Evolutionary conservation across 208 protist species (phyloP).

Genomic region (Strigomonas galati): DNA sequence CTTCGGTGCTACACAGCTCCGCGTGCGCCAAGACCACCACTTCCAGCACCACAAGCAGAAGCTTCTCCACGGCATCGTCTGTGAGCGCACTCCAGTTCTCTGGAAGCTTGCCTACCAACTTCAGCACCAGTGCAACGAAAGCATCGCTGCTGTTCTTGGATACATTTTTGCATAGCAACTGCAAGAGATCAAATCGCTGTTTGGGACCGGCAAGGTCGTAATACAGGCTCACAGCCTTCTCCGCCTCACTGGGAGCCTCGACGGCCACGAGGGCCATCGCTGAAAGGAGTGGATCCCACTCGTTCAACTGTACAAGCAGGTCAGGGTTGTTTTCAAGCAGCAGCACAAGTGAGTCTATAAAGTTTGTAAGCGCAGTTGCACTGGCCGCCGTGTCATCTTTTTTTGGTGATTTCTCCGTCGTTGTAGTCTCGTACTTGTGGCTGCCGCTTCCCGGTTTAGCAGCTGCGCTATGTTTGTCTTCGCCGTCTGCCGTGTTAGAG

Average conservation of each 20-base stretch:
- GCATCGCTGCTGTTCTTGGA: not conserved
- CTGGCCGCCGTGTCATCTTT: too few relatives aligned
- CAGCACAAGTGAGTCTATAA: constrained; percentile 1
- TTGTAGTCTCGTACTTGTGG: too few relatives aligned
- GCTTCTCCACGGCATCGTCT: constrained; percentile 28
- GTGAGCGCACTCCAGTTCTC: constrained; percentile 39
- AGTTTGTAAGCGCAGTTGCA: not conserved
- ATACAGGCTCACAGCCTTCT: constrained; percentile 9
- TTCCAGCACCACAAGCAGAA: constrained; percentile 32
- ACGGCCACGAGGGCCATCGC: not conserved
- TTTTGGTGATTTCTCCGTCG: too few relatives aligned
- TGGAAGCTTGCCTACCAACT: constrained; percentile 19
- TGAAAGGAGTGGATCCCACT: constrained; percentile 3
- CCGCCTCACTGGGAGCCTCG: not conserved
- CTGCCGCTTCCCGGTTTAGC: too few relatives aligned
- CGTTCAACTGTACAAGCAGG: constrained; percentile 7
- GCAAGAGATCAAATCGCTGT: too few relatives aligned
- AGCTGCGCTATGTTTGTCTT: too few relatives aligned
- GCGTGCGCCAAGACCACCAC: constrained; percentile 31
- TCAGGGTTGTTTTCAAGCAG: constrained; percentile 13
- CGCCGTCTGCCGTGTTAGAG: too few relatives aligned
- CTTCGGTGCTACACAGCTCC: constrained; percentile 18
- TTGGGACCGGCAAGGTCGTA: constrained; percentile 6
- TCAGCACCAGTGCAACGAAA: constrained; percentile 21
- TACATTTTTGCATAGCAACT: too few relatives aligned